phyloP scores from a whole-genome alignment of 805 yeast species.

The Saturnispora hagleri region DNA sequence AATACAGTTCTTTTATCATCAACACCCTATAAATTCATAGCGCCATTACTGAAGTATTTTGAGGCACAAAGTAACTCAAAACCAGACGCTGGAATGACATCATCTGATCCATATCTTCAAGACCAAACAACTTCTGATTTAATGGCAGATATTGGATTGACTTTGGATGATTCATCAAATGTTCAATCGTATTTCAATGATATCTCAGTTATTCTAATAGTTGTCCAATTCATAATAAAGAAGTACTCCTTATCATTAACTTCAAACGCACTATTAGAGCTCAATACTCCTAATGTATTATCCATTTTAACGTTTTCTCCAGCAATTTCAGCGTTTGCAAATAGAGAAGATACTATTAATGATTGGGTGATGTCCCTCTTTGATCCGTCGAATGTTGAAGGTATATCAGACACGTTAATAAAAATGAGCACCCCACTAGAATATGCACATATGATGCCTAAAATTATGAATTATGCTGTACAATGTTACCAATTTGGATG shows the following conservation, averaged over 20 bases:
- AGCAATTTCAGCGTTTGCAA: not conserved
- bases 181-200: constrained; percentile 58
- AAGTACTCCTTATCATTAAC: constrained; percentile 4
- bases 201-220: constrained; percentile 51
- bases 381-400: constrained; percentile 47
- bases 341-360: constrained; percentile 26
- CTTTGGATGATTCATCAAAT: constrained; percentile 53
- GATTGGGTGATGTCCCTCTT: constrained; percentile 79
- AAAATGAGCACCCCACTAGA: constrained; percentile 58
- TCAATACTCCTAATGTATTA: constrained; percentile 3
- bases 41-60: constrained; percentile 40
- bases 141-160: constrained; percentile 22
- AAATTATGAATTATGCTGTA: constrained; percentile 64
- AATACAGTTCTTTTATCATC: constrained; percentile 34
- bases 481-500: constrained; percentile 46
- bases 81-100: constrained; percentile 14
- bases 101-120: constrained; percentile 10
- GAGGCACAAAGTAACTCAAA: constrained; percentile 32
- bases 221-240: constrained; percentile 25
- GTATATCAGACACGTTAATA: constrained; percentile 77
- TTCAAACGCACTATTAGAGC: constrained; percentile 12
- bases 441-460: constrained; percentile 59
- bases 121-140: constrained; percentile 17
- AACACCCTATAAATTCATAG: constrained; percentile 33
- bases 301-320: constrained; percentile 7